Evolutionary conservation across 257 asterid genomes (phyloP).

Genomic region (Solanum verrucosum): DNA sequence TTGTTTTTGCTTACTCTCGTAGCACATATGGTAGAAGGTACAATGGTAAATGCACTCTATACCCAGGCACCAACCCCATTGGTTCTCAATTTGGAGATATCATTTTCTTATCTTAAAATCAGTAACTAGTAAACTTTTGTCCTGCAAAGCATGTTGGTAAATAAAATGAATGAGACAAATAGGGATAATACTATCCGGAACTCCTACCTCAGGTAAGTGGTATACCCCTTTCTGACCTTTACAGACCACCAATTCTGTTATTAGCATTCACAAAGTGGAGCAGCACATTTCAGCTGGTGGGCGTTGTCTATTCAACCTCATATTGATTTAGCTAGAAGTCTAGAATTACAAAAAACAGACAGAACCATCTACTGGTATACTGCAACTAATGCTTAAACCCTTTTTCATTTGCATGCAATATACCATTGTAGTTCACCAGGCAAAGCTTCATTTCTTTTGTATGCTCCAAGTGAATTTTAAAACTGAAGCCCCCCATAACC

Average conservation of each 20-base stretch:
- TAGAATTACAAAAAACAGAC: neutral
- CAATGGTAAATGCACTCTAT: neutral
- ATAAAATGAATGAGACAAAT: neutral
- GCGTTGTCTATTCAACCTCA: neutral
- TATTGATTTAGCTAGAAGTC: neutral
- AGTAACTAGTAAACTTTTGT: neutral
- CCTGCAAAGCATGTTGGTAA: neutral
- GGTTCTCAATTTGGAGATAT: neutral
- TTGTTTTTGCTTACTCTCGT: neutral
- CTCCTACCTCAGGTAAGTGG: neutral
- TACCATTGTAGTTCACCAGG: neutral
- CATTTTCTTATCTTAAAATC: neutral
- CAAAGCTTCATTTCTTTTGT: neutral
- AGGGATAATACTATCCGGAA: neutral
- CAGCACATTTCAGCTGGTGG: neutral
- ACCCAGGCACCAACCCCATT: neutral
- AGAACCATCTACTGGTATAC: neutral
- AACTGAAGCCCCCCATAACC: neutral
- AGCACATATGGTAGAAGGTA: neutral
- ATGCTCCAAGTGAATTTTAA: neutral
- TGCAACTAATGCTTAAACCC: neutral
- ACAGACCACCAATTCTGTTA: neutral
- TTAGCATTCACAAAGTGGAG: neutral
- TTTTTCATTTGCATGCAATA: no score
- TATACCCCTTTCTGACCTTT: neutral